phyloP scores from a whole-genome alignment of 140 eudicot genomes.

The Bidens hawaiensis region DNA sequence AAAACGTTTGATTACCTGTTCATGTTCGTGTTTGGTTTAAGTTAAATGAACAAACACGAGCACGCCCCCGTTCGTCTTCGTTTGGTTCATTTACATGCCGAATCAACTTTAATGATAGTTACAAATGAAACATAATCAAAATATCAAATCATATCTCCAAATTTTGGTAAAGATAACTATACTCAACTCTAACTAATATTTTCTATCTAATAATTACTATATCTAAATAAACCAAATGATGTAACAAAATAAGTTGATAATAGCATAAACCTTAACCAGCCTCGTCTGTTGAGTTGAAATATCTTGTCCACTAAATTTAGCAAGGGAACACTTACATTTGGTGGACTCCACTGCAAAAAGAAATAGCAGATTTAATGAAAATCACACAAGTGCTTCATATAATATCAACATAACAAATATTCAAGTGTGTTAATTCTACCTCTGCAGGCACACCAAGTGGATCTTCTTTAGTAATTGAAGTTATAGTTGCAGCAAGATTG shows the following conservation, averaged over 20 bases:
- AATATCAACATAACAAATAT: not conserved
- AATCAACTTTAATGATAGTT: not conserved
- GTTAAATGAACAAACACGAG: no score
- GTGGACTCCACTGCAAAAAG: slow-evolving; percentile 83
- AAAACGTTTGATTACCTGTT: no score
- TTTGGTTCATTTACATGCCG: no score
- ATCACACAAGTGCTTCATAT: not conserved
- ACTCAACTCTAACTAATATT: no score
- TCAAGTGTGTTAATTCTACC: no score
- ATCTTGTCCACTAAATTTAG: slow-evolving; percentile 88
- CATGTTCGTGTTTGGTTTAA: no score
- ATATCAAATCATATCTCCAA: slow-evolving; percentile 18
- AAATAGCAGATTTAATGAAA: slow-evolving; percentile 4
- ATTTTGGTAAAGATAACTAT: slow-evolving; percentile 28
- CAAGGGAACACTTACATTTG: slow-evolving; percentile 88
- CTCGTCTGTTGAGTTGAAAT: slow-evolving; percentile 93
- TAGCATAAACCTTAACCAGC: slow-evolving; percentile 80
- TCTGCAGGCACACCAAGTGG: slow-evolving; percentile 87
- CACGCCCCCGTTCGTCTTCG: no score
- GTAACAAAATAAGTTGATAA: not conserved
- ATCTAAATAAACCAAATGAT: no score
- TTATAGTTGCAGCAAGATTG: slow-evolving; percentile 28
- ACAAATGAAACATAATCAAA: no score
- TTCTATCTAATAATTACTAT: not conserved
- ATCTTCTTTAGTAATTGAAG: slow-evolving; percentile 52